phyloP scores from a whole-genome alignment of 2,329 filamentous ascomycete genomes.

The Proliferodiscus dingleyae region DNA sequence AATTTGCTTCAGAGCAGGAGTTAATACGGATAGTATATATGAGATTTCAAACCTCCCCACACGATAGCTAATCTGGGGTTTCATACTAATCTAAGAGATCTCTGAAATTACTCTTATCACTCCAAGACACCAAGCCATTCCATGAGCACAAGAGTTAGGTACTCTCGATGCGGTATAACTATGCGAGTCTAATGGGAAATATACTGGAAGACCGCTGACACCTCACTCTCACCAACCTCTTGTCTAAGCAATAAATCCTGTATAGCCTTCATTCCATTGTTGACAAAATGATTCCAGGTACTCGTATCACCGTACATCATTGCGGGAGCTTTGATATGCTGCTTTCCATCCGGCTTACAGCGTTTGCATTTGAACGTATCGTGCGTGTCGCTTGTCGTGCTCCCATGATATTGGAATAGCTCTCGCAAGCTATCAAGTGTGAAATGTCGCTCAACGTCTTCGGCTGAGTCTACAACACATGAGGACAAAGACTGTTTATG shows the following conservation, averaged over 20 bases:
- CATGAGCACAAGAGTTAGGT: not conserved
- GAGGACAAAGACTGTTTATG: slow-evolving; percentile 97
- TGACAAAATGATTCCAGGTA: slow-evolving; percentile 98
- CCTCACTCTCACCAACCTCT: slow-evolving; percentile 70
- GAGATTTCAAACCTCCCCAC: not conserved
- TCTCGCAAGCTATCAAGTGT: slow-evolving; percentile 85
- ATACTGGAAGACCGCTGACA: slow-evolving; percentile 97
- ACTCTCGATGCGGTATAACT: not conserved
- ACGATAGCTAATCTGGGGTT: not conserved
- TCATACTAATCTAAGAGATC: not conserved
- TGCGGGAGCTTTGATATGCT: slow-evolving; percentile 84
- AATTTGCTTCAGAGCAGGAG: too few relatives aligned
- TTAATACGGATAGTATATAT: not conserved
- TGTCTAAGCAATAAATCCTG: slow-evolving; percentile 89
- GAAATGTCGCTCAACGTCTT: slow-evolving; percentile 97
- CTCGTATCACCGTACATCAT: slow-evolving; percentile 98
- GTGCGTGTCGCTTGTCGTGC: slow-evolving; percentile 88
- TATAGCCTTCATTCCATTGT: slow-evolving; percentile 72
- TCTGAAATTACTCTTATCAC: not conserved
- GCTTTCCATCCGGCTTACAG: slow-evolving; percentile 81
- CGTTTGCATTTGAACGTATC: slow-evolving; percentile 98
- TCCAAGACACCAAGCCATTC: not conserved
- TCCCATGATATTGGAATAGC: slow-evolving; percentile 84
- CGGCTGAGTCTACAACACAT: slow-evolving; percentile 91
- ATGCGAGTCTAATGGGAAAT: slow-evolving; percentile 68